These are phyloP conservation scores for Quercus aquifolioides DNA, from an alignment of 306 rosid genomes.

Conservation along the genomic window DNA sequence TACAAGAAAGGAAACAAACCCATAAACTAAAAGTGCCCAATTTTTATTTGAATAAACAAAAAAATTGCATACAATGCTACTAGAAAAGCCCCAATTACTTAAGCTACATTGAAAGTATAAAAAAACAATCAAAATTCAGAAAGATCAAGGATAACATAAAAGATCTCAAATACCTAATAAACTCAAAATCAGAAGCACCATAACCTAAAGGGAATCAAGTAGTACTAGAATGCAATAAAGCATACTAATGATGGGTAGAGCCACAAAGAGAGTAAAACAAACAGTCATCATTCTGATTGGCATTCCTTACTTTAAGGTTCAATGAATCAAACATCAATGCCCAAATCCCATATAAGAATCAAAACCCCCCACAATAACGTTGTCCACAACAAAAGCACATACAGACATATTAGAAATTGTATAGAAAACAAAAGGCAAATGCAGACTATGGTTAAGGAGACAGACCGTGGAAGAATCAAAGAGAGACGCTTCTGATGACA, in stretches of 20 bases:
- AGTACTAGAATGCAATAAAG: background rate
- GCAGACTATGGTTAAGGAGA: background rate
- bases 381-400: background rate
- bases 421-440: background rate
- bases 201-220: background rate
- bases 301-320: background rate
- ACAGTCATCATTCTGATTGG: background rate
- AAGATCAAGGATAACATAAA: background rate
- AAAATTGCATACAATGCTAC: background rate
- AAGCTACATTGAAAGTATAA: background rate
- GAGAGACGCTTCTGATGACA: background rate
- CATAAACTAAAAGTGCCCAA: background rate
- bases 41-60: background rate
- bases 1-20: background rate
- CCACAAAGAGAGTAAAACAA: background rate
- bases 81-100: background rate
- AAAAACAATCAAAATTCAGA: background rate
- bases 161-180: background rate
- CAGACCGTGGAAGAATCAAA: background rate
- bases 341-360: background rate
- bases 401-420: background rate
- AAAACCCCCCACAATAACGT: constrained; percentile 1
- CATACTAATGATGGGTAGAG: background rate
- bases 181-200: constrained; percentile 5
- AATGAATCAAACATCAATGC: background rate